A percentile compares a stretch with the other conserved stretches of the same genome.
phyloP scores from a whole-genome alignment of 2,329 filamentous ascomycete species.

The Nectriaceae sp. region DNA sequence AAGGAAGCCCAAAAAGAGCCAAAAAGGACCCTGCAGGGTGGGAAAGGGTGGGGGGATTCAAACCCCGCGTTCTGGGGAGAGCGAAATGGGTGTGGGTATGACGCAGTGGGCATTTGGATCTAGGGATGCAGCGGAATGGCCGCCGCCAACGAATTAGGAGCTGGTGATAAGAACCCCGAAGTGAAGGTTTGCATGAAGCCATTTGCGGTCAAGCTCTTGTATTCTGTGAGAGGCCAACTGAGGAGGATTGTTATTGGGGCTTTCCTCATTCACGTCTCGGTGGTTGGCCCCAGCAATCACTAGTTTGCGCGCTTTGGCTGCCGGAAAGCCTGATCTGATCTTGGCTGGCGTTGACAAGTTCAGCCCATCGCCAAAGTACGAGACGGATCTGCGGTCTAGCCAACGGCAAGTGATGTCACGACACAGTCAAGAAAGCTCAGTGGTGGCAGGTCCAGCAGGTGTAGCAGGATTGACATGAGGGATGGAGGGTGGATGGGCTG shows the following conservation, averaged over 20 bases:
- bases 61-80: not conserved
- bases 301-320: not conserved
- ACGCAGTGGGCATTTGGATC: not conserved
- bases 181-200: not conserved
- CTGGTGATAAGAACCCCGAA: not conserved
- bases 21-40: not conserved
- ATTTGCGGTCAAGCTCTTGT: not conserved
- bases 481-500: not conserved
- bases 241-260: not conserved
- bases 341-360: not conserved
- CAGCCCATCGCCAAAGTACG: not conserved
- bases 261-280: not conserved
- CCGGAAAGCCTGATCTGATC: not conserved
- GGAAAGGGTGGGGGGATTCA: not conserved
- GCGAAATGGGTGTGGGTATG: not conserved
- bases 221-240: not conserved
- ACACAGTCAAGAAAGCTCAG: not conserved
- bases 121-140: no score
- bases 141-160: not conserved
- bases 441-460: not conserved
- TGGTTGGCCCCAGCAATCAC: not conserved
- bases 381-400: not conserved
- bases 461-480: no score
- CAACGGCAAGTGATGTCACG: not conserved
- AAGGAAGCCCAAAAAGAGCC: not conserved